Conservation (phyloP, 306 rosid species). For the Arachis stenosperma region DNA sequence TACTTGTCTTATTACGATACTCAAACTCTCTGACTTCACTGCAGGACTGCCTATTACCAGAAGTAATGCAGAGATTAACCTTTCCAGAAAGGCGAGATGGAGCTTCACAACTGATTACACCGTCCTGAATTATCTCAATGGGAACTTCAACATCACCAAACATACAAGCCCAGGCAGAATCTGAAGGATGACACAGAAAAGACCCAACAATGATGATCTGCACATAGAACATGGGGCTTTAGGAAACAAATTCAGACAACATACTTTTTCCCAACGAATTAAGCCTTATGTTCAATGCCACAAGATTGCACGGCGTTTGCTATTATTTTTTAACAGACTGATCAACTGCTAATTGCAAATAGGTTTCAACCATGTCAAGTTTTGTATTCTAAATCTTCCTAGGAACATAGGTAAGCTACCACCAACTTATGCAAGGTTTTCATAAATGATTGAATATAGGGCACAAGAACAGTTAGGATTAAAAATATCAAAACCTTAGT, state of each 20-base stretch:
- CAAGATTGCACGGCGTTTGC: conserved; percentile 17
- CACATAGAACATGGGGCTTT: conserved; percentile 36
- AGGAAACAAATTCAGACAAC: conserved; percentile 27
- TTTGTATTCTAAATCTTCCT: conserved; percentile 25
- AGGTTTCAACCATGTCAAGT: conserved; percentile 12
- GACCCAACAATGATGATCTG: conserved; percentile 88
- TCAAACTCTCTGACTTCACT: conserved; percentile 93
- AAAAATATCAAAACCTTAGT: conserved; percentile 71
- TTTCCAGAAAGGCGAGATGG: conserved; percentile 81
- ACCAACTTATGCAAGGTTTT: conserved; percentile 19
- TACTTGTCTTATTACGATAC: conserved; percentile 53
- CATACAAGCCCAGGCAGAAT: conserved; percentile 92
- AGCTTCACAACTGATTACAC: conserved; percentile 76
- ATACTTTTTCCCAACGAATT: not conserved
- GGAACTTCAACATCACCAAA: conserved; percentile 86
- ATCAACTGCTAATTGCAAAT: conserved; percentile 15
- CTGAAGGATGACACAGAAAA: conserved; percentile 75
- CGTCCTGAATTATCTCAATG: conserved; percentile 78
- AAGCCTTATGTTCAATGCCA: conserved; percentile 23
- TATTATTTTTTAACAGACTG: conserved; percentile 12
- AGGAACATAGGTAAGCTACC: conserved; percentile 27
- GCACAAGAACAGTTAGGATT: conserved; percentile 20
- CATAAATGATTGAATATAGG: conserved; percentile 18
- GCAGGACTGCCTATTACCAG: conserved; percentile 86
- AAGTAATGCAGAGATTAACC: conserved; percentile 81